Conservation (phyloP, 371 early-diverging fungal species). For the Enteropsectra breve region DNA sequence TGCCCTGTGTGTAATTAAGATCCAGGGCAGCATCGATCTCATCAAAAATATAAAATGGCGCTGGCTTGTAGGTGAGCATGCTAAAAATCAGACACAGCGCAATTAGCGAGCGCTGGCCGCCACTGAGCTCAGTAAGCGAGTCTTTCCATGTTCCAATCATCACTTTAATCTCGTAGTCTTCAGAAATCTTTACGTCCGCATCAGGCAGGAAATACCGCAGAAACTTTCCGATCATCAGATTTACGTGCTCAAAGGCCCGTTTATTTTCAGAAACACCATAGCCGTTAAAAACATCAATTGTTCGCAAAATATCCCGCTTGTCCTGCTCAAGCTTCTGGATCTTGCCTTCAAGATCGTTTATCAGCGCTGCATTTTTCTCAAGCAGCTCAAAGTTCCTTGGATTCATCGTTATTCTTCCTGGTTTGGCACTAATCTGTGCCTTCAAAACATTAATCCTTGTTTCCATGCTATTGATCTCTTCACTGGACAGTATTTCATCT, state of each 20-base stretch:
- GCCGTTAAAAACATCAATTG: constrained; percentile 45
- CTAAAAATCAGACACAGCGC: constrained; percentile 90
- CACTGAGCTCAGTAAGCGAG: constrained; percentile 84
- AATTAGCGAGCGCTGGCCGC: constrained; percentile 90
- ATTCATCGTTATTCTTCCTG: constrained; percentile 42
- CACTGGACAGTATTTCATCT: not conserved
- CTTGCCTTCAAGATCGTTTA: constrained; percentile 52
- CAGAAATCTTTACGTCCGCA: constrained; percentile 47
- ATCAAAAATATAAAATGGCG: constrained; percentile 98
- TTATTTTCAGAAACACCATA: constrained; percentile 45
- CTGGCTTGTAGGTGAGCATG: constrained; percentile 89
- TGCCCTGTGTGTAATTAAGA: constrained; percentile 91
- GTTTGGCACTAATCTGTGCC: constrained; percentile 5
- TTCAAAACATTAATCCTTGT: constrained; percentile 4
- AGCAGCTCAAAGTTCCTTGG: constrained; percentile 59
- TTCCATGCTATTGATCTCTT: not conserved
- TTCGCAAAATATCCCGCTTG: constrained; percentile 51
- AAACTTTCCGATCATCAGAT: constrained; percentile 53
- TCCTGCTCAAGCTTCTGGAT: constrained; percentile 56
- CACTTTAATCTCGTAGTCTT: constrained; percentile 82
- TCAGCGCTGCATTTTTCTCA: constrained; percentile 56
- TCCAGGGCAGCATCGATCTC: constrained; percentile 99
- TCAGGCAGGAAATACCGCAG: constrained; percentile 49
- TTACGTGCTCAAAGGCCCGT: constrained; percentile 59
- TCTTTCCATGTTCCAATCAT: constrained; percentile 92